These are phyloP conservation scores for Atractiella rhizophila DNA, from an alignment of 768 basidiomycete genomes.

Conservation along the genomic window DNA sequence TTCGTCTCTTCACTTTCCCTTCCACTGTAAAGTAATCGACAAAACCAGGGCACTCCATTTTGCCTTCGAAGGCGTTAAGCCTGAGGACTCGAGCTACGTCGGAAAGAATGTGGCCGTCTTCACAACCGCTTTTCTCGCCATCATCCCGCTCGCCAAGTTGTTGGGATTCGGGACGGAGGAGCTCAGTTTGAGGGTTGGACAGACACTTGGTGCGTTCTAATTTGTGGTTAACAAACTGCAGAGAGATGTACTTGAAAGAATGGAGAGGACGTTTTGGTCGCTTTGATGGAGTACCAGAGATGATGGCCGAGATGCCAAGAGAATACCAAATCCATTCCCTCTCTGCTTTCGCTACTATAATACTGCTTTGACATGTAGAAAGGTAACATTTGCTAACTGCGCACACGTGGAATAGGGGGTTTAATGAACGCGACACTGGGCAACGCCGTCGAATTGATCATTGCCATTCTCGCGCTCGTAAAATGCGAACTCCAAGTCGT, in stretches of 20 bases:
- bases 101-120: conserved; percentile 1
- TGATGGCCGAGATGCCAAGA: no score
- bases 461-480: conserved; percentile 43
- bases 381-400: conserved; percentile 4
- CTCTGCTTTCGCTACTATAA: not conserved
- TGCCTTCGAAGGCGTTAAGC: conserved; percentile 2
- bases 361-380: not conserved
- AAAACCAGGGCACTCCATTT: conserved; percentile 10
- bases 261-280: no score
- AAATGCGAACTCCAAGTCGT: conserved; percentile 66
- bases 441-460: conserved; percentile 12
- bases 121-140: conserved; percentile 50
- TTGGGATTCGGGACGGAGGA: conserved; percentile 64
- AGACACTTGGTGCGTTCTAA: conserved; percentile 4
- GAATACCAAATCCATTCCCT: conserved; percentile 30
- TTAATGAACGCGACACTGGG: conserved; percentile 48
- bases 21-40: no score
- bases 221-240: conserved; percentile 1
- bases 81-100: no score
- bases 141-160: conserved; percentile 48
- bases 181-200: conserved; percentile 50
- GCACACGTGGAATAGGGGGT: conserved; percentile 25
- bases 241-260: not conserved
- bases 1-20: no score
- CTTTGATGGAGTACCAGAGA: no score